Conservation (phyloP, 202 grass and related monocot species). For the Eragrostis tef region DNA sequence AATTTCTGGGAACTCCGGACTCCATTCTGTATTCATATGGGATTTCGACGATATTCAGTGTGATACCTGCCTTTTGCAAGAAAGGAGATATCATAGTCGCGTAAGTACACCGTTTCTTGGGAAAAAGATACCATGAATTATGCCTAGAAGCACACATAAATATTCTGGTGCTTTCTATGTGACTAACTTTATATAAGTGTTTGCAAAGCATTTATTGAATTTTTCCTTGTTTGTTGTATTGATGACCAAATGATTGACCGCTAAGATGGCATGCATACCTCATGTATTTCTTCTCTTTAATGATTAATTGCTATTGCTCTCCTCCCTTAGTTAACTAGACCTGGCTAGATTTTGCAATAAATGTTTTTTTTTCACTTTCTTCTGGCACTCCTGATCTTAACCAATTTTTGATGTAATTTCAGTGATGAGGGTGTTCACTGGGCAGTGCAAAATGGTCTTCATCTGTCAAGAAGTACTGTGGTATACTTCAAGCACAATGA, state of each 20-base stretch:
- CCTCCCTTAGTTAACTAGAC: slow-evolving; percentile 17
- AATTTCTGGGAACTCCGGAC: slow-evolving; percentile 84
- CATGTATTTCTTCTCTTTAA: slow-evolving; percentile 3
- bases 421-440: slow-evolving; percentile 96
- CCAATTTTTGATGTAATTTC: slow-evolving; percentile 47
- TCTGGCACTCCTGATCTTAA: background rate
- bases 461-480: slow-evolving; percentile 90
- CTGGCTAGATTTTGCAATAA: slow-evolving; percentile 27
- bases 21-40: slow-evolving; percentile 98
- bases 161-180: background rate
- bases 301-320: slow-evolving; percentile 15
- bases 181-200: background rate
- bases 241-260: background rate
- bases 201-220: background rate
- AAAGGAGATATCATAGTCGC: slow-evolving; percentile 99
- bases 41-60: slow-evolving; percentile 98
- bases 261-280: slow-evolving; percentile 3
- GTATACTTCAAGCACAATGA: slow-evolving; percentile 99
- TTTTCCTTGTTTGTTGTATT: background rate
- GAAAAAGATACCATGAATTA: slow-evolving; percentile 3
- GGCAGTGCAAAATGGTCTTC: slow-evolving; percentile 92
- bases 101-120: slow-evolving; percentile 64
- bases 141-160: background rate
- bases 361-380: background rate
- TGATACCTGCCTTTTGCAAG: slow-evolving; percentile 98